Base-by-base conservation (phyloP, 2,329 filamentous ascomycete species). In the Fusarium newnesense region DNA sequence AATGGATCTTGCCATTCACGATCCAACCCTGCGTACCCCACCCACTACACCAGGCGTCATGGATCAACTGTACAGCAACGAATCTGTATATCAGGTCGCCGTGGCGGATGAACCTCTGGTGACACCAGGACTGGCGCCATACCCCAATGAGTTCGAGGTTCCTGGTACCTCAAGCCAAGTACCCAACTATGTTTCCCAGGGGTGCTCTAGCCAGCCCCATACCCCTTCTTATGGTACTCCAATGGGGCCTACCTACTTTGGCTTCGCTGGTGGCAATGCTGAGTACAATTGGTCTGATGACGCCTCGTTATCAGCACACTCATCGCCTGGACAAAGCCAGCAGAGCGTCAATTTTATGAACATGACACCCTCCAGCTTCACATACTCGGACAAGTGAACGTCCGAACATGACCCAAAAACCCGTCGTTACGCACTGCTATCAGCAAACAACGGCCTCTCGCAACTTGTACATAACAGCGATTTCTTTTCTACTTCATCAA, bases 201-300 rank as follows among this genome's bases (percentile, higher is more conserved):
- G 76, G 73, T 77, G 80, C 56, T 74, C 79, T 18, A 87, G 84
- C 77, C 84, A 88, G 64, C 85, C 87, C 15, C 80, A 84, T 21
- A 88, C 87, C 5, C 86, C 87, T 9, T 82, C 85, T 5, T 86
- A 85, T 57, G 79, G 82, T 8, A 79, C 82, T 52, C 81, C 82
- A 59, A 83, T 88, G 76, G 82, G 83, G 2, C 81, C 83, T 15
- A 76, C 80, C 15, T 87, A 85, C 54, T 84, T 83, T 59, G 78
- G 76, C 34, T 81, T 78, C 58, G 80, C 81, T 61, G 80, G 77
- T 39, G 79, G 75, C 36, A 86, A 84, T 44, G 77, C 84, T 21
- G 87, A 89, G 69, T 89, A 87, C 75, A 85, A 85, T 73, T 89
- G 88, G 83, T 84, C 87, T 9, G 83, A 85, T 56, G 83, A 85